Evolutionary conservation across 352 stramenopile genomes (phyloP).

Genomic region (Phytophthora podocarpi): DNA sequence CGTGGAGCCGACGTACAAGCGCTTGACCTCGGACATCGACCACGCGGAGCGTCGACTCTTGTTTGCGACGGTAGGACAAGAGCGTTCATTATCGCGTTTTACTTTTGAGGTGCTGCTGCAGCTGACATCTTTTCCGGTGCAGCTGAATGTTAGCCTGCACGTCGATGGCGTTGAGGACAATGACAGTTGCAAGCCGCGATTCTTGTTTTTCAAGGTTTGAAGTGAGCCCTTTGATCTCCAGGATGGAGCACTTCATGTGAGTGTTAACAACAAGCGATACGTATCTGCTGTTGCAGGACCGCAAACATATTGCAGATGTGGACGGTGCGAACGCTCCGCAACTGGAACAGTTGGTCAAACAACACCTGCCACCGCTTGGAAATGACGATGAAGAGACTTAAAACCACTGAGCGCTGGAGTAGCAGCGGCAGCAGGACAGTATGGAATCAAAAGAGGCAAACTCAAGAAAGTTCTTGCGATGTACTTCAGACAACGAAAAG

Average conservation of each 20-base stretch:
- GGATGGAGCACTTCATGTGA: no score
- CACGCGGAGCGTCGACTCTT: conserved; percentile 53
- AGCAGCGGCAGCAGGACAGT: not conserved
- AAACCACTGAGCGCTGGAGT: not conserved
- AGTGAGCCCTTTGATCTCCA: no score
- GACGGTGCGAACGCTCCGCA: conserved; percentile 63
- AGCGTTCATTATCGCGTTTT: not conserved
- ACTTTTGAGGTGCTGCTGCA: not conserved
- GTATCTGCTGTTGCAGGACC: conserved; percentile 37
- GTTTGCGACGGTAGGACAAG: conserved; percentile 53
- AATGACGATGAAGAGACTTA: conserved; percentile 61
- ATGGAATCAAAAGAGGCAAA: not conserved
- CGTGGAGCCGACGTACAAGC: conserved; percentile 78
- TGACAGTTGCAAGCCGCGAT: conserved; percentile 68
- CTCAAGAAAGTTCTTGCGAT: conserved; percentile 9
- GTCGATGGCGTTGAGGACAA: conserved; percentile 60
- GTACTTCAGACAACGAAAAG: not conserved
- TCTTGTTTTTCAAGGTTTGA: conserved; percentile 63
- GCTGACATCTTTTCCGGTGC: not conserved
- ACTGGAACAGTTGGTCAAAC: conserved; percentile 65
- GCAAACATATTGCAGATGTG: conserved; percentile 64
- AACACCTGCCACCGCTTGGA: conserved; percentile 56
- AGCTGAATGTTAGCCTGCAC: conserved; percentile 58
- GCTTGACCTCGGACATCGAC: conserved; percentile 60
- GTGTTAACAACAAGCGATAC: no score